Base-by-base conservation (phyloP, 2,329 filamentous ascomycete species). In the Ilyonectria sp. region DNA sequence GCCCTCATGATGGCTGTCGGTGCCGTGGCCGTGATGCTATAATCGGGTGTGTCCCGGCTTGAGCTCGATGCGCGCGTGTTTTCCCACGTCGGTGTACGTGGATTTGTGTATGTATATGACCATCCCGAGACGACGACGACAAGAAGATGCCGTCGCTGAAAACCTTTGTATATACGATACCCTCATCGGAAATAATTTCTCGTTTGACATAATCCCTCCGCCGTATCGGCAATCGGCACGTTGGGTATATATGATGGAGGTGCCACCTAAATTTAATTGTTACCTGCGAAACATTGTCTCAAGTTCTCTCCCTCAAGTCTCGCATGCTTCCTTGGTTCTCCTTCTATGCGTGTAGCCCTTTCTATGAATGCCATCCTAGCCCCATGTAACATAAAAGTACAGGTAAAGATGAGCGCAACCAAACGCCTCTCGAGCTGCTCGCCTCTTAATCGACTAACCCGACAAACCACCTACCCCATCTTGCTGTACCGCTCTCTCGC, bases 401-500 rank as follows among this genome's bases (percentile, higher is more conserved):
- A 53, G 9, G 17, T 29, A 13, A 11, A 52, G 31, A 11, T 31
- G 29, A 23, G n/a, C 31, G 10, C 29, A 35, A 21, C 31, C 11
- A 35, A 53, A 19, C n/a, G n/a, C 29, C 49, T 6, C 26, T 31
- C 4, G 49, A n/a, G 26, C 15, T 52, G 26, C 7, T 13, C 4
- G 8, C 10, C 17, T 15, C 29, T 9, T 19, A 15, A 23, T 49
- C 15, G 26, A 11, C 9, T 2, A 58, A 33, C 26, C 11, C 10
- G 15, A 26, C 26, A 26, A 26, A 19, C 19, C n/a, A 6, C 29
- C 62, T 71, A 76, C 15, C 71, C 71, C 82, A 92, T 81, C 78
- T 82, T 85, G 75, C 89, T 88, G 74, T 89, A 93, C 70, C 91
- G 83, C 77, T 92, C 89, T 73, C 91, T 86, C 2, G 91, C 91